Base-by-base conservation (phyloP, 306 rosid species). In the Senna tora region DNA sequence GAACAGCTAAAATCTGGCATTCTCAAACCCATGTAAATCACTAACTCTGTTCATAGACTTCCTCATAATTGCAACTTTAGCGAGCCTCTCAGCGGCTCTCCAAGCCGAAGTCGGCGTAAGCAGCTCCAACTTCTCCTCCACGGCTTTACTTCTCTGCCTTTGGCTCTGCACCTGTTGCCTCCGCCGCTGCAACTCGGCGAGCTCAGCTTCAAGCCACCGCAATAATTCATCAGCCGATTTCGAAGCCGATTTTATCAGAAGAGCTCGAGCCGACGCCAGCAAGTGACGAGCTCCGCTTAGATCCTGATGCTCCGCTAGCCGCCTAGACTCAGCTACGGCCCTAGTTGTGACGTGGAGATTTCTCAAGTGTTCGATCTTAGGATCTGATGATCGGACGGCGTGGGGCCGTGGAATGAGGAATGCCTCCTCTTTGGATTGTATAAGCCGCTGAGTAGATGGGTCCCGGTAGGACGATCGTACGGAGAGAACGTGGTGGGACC, bases 11-110 rank as follows among this genome's bases (percentile, higher is more conserved):
- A 94, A 94, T 88, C 99, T 89, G 64, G 99, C 99, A 67, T 91
- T 92, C 65, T 94, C 99, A 60, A 94, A 94, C 10, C 99, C 99
- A 84, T 94, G 99, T 69, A 94, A 71, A 32, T 94, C 99, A 74
- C 99, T 88, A 45, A 94, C 99, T 87, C 97, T 87, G 73, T 91
- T 94, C 97, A 89, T 86, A 0, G 97, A 91, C 89, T 94, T 94
- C 41, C 93, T 94, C 96, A 89, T 86, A 4, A 88, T 94, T 13
- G 99, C 99, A 42, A 94, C 93, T 57, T 91, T 91, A 55, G 99
- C 99, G 56, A 94, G 43, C 52, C 93, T 89, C 83, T 91, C 97
- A 0, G 99, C 99, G n/a, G 99, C 93, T 71, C 97, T 67, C 99
- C 99, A 94, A 82, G 99, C 97, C 73, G 96, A 91, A 0, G 96